Evolutionary conservation across 108 stramenopile genomes (phyloP).

Genomic region (Nitzschia sp.): DNA sequence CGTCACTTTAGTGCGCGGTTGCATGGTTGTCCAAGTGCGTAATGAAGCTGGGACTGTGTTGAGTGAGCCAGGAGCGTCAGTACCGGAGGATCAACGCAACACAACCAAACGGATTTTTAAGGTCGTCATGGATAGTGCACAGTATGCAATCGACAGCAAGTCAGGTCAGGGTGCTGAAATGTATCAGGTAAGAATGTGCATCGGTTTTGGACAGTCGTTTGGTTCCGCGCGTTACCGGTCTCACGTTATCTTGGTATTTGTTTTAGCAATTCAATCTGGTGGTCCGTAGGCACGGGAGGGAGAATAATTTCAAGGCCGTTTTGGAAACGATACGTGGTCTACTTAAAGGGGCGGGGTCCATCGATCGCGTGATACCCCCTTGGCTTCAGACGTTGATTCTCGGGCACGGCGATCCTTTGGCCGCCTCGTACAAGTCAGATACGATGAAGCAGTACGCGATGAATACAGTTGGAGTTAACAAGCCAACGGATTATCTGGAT

Average conservation of each 20-base stretch:
- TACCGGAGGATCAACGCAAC: slow-evolving; percentile 23
- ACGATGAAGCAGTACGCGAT: slow-evolving; percentile 67
- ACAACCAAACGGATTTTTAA: slow-evolving; percentile 74
- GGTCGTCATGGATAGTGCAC: slow-evolving; percentile 87
- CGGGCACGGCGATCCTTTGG: slow-evolving; percentile 82
- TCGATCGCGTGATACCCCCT: slow-evolving; percentile 81
- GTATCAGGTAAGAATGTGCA: slow-evolving; percentile 36
- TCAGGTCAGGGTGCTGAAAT: slow-evolving; percentile 59
- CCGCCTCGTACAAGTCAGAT: slow-evolving; percentile 72
- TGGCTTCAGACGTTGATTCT: slow-evolving; percentile 93
- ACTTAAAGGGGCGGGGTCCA: slow-evolving; percentile 71
- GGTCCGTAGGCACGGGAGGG: slow-evolving; percentile 84
- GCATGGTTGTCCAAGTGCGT: slow-evolving; percentile 79
- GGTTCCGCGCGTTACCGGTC: not conserved
- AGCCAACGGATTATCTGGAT: slow-evolving; percentile 75
- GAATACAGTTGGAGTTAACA: slow-evolving; percentile 78
- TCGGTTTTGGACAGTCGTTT: not conserved
- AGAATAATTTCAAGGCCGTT: slow-evolving; percentile 96
- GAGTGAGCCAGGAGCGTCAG: slow-evolving; percentile 67
- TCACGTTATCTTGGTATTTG: not conserved
- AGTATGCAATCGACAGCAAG: slow-evolving; percentile 75
- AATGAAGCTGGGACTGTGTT: slow-evolving; percentile 87
- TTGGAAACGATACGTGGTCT: slow-evolving; percentile 91
- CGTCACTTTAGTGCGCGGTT: slow-evolving; percentile 76
- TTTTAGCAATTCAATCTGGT: slow-evolving; percentile 84